Base-by-base conservation (phyloP, 2,329 filamentous ascomycete species). In the Arthrobotrys sphaeroides region DNA sequence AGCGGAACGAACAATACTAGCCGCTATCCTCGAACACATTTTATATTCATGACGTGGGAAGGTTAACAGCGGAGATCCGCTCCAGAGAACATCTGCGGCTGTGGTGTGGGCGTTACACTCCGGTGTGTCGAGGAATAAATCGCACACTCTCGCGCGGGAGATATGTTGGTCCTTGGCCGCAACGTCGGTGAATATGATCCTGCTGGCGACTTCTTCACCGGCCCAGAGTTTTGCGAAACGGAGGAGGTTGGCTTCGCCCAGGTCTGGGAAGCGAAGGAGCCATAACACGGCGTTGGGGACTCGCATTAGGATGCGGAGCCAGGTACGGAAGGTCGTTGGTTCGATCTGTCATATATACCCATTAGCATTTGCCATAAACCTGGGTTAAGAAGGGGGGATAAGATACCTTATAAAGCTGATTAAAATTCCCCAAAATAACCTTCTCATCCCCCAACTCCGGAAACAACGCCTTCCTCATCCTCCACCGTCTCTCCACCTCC, bases 81-180 rank as follows among this genome's bases (percentile, higher is more conserved):
- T 96, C 95, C 95, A 99, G 5, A 99, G 85, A 0, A 98, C 91
- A 80, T 99, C 95, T 10, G 95, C 96, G 1, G 95, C 95, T 0
- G 95, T 99, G 0, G 95, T 99, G 82, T 99, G 95, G 0, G 94
- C 95, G 81, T 99, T 99, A 83, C 95, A 99, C 83, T 99, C 95
- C 0, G 95, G 94, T 0, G 95, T 99, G 83, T 99, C 95, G 12
- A 99, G 88, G 81, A 99, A 98, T 5, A 99, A 85, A 83, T 99
- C 95, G 81, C 94, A 94, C 26, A 99, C 89, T 20, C 94, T 89
- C 4, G 95, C 95, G 33, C 95, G 90, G 5, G 92, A 90, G 78
- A 99, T 99, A 82, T 99, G 95, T 78, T 94, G 89, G 78, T 92
- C 91, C 82, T 99, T 99, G 2, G 94, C 93, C 0, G 95, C 95